Evolutionary conservation across 1,284 basidiomycete species (phyloP), one percentile per base, ranked within the genome.

Genomic region (Cutaneotrichosporon sp.): DNA sequence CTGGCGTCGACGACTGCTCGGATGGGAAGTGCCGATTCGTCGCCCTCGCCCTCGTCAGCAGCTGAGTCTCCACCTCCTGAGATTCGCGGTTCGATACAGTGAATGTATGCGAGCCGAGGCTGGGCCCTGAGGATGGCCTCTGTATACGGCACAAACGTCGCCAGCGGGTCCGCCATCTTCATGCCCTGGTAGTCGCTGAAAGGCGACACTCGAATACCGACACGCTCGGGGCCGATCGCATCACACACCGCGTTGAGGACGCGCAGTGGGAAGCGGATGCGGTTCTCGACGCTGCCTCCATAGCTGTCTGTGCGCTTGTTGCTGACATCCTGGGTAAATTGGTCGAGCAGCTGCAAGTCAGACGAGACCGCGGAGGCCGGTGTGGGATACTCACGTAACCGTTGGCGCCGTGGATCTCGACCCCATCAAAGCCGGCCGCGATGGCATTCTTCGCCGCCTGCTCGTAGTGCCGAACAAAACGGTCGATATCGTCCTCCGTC

Each of bases 401-500:
- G 51, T 63, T 65, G 8, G 73, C 76, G 25, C 63, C 64, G 55
- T 77, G 77, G 37, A 78, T 63, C 72, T 86, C 83, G 27, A 84
- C 79, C 29, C 83, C 83, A 61, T 86, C 84, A 59, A 85, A 84
- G 0, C 83, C 84, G 22, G 83, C 82, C 61, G 78, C 75, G 43
- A 81, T 78, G 3, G 82, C 81, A 52, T 80, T 79, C 11, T 71
- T 49, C 0, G 82, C 82, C 0, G 81, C 75, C 3, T 74, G 62
- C 34, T 71, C 76, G 66, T 79, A 85, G 46, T 77, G 67, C 0
- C 67, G 72, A 33, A 82, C 69, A 49, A 79, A 77, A 8, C 63
- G 57, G 34, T 68, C 60, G 39, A 74, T 72, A 49, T 75, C 74
- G 32, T 64, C 64, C 24, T 59, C 54, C 6, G 63, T 60, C 50